A percentile compares a stretch with the other conserved stretches of the same genome.
phyloP scores from a whole-genome alignment of 192 early-diverging fungal genomes.

The Backusella psychrophila region DNA sequence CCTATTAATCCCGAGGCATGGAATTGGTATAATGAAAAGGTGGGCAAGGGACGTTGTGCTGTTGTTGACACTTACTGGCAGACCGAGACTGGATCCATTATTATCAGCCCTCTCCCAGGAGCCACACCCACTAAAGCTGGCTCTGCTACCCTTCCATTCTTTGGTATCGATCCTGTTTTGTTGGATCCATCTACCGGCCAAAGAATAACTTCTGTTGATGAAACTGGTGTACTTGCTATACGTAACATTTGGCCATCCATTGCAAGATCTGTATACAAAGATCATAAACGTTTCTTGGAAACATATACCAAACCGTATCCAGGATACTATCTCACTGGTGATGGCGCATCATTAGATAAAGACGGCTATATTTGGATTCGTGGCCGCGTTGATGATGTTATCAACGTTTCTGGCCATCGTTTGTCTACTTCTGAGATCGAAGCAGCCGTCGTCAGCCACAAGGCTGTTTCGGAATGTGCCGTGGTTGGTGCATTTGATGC shows the following conservation, averaged over 20 bases:
- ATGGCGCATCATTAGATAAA: constrained; percentile 84
- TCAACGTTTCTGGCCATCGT: constrained; percentile 94
- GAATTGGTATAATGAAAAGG: constrained; percentile 93
- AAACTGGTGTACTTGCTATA: constrained; percentile 89
- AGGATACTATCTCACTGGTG: constrained; percentile 94
- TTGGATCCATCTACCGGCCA: constrained; percentile 87
- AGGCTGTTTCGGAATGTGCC: constrained; percentile 81
- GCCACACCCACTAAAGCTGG: constrained; percentile 89
- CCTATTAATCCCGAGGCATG: constrained; percentile 98
- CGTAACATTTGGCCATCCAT: constrained; percentile 86
- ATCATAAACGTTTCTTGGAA: constrained; percentile 89
- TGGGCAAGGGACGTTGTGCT: constrained; percentile 80
- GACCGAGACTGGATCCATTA: constrained; percentile 89
- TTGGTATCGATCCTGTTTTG: constrained; percentile 87
- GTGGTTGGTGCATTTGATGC: constrained; percentile 86
- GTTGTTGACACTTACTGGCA: constrained; percentile 97
- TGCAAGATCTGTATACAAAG: constrained; percentile 84
- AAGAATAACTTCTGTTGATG: constrained; percentile 76
- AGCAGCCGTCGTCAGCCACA: constrained; percentile 79
- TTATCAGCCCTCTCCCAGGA: constrained; percentile 87
- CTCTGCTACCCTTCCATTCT: constrained; percentile 93
- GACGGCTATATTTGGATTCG: constrained; percentile 97
- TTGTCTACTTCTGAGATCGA: constrained; percentile 91
- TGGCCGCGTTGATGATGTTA: constrained; percentile 85
- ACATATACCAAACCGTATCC: constrained; percentile 88